phyloP scores from a whole-genome alignment of 495 filamentous ascomycete species.

The Cercophora samala region DNA sequence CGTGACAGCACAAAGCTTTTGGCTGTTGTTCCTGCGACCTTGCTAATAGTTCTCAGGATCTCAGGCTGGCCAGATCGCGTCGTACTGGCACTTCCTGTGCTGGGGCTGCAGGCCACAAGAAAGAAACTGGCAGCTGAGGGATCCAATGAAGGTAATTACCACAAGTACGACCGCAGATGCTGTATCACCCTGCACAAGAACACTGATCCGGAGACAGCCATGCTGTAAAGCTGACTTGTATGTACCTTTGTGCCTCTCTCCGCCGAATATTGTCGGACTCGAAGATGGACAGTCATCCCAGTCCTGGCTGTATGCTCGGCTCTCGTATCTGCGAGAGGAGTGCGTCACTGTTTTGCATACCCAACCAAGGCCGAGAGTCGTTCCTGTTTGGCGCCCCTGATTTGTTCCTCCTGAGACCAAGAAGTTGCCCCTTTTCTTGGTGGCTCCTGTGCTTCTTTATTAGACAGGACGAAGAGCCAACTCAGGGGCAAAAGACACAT shows the following conservation, averaged over 20 bases:
- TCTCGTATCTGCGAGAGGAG: slow-evolving; percentile 5
- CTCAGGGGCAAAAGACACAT: not conserved
- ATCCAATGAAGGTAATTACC: slow-evolving; percentile 12
- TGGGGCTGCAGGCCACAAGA: not conserved
- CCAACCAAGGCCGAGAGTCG: not conserved
- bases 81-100: not conserved
- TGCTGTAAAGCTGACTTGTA: slow-evolving; percentile 4
- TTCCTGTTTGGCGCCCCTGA: not conserved
- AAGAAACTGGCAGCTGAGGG: not conserved
- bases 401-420: not conserved
- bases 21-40: not conserved
- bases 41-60: not conserved
- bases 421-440: slow-evolving; percentile 3
- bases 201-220: slow-evolving; percentile 17
- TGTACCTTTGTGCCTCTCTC: slow-evolving; percentile 6
- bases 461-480: not conserved
- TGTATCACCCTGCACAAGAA: slow-evolving; percentile 12
- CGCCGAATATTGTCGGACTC: slow-evolving; percentile 13
- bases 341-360: not conserved
- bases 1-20: not conserved
- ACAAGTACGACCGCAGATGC: slow-evolving; percentile 6
- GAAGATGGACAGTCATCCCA: not conserved
- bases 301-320: not conserved
- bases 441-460: not conserved
- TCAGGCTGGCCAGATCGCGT: not conserved